phyloP scores from a whole-genome alignment of 2,329 filamentous ascomycete species.

The Microdochium bolleyi region DNA sequence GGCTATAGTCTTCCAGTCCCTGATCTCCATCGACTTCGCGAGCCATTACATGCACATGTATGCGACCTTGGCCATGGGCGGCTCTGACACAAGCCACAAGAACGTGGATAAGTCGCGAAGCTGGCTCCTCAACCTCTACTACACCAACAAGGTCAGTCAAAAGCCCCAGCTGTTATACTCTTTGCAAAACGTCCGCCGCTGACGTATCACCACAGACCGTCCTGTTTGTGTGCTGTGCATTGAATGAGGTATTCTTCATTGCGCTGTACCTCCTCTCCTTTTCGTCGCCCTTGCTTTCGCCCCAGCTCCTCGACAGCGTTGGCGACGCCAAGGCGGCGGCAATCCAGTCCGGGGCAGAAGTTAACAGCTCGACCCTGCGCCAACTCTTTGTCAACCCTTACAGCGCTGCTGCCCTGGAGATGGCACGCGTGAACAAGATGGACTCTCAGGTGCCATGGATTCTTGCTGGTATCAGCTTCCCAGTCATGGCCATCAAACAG shows the following conservation, averaged over 20 bases:
- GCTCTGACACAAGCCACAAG: slow-evolving; percentile 79
- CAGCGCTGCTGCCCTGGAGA: slow-evolving; percentile 84
- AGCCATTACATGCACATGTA: slow-evolving; percentile 99
- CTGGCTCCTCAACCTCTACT: slow-evolving; percentile 89
- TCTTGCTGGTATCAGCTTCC: slow-evolving; percentile 70
- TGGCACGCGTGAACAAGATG: slow-evolving; percentile 91
- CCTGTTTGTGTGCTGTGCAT: slow-evolving; percentile 78
- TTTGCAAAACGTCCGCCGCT: slow-evolving; percentile 7
- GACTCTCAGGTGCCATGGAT: slow-evolving; percentile 62
- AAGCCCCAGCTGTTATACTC: not conserved
- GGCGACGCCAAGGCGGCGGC: slow-evolving; percentile 41
- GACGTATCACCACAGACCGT: slow-evolving; percentile 53
- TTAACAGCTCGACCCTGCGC: slow-evolving; percentile 60
- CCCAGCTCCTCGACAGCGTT: slow-evolving; percentile 64
- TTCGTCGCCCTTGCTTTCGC: slow-evolving; percentile 81
- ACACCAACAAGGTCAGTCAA: slow-evolving; percentile 79
- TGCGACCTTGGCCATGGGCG: slow-evolving; percentile 82
- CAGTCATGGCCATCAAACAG: slow-evolving; percentile 88
- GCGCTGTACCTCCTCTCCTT: slow-evolving; percentile 96
- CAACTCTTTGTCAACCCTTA: slow-evolving; percentile 83
- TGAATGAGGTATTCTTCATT: slow-evolving; percentile 98
- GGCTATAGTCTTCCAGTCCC: slow-evolving; percentile 86
- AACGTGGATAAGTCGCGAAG: slow-evolving; percentile 82
- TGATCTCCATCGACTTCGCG: slow-evolving; percentile 87
- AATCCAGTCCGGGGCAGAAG: slow-evolving; percentile 59